Conservation (phyloP, 108 stramenopile genomes). For the Fragilaria radians region DNA sequence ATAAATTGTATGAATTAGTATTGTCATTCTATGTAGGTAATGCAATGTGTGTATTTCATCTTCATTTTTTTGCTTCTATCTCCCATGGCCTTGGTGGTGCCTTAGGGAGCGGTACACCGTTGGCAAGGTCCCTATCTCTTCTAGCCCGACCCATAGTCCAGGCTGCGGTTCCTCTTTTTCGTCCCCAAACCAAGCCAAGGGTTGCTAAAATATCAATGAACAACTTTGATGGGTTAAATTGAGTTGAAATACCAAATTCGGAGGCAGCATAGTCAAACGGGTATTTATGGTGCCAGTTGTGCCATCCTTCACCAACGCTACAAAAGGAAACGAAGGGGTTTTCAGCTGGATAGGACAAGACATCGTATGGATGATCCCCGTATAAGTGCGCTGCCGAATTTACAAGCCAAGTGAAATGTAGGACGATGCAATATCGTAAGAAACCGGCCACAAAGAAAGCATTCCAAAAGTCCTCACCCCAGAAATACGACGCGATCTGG, state of each 20-base stretch:
- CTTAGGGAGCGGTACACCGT: slow-evolving; percentile 62
- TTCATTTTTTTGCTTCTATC: background rate
- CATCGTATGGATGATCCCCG: slow-evolving; percentile 98
- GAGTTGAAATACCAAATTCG: slow-evolving; percentile 90
- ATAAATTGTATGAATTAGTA: too few species aligned
- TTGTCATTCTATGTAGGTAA: too few species aligned
- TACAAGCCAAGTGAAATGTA: slow-evolving; percentile 97
- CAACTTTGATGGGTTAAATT: slow-evolving; percentile 97
- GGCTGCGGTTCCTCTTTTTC: slow-evolving; percentile 88
- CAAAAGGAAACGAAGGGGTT: slow-evolving; percentile 93
- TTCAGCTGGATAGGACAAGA: slow-evolving; percentile 91
- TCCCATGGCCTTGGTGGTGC: slow-evolving; percentile 84
- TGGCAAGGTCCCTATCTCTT: slow-evolving; percentile 70
- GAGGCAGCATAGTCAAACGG: slow-evolving; percentile 98
- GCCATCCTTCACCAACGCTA: slow-evolving; percentile 99
- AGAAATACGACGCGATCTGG: slow-evolving; percentile 77
- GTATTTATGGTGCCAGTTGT: slow-evolving; percentile 99
- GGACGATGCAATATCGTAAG: slow-evolving; percentile 88
- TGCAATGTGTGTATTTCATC: too few species aligned
- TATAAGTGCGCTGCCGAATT: slow-evolving; percentile 98
- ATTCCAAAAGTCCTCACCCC: slow-evolving; percentile 97
- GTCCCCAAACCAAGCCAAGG: slow-evolving; percentile 87
- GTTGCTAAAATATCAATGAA: slow-evolving; percentile 84
- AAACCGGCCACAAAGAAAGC: slow-evolving; percentile 97
- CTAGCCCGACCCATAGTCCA: slow-evolving; percentile 86